Evolutionary conservation across 2,329 filamentous ascomycete genomes (phyloP), one percentile per base, ranked within the genome.

Genomic region (Pseudogymnoascus sp.): DNA sequence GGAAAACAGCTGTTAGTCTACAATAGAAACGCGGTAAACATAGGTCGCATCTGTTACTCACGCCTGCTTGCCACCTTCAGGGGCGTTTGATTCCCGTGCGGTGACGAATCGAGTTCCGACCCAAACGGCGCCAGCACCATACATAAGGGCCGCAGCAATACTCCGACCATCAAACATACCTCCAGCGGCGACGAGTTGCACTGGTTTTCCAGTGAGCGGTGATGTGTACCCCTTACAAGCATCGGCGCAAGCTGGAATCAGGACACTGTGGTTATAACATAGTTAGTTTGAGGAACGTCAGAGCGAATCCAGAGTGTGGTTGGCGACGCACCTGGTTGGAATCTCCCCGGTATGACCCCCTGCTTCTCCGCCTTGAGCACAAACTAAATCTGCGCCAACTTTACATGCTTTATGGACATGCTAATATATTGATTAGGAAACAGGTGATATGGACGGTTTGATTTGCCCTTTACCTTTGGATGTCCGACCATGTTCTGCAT

Each of bases 31-130:
- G 11, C 21, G 21, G 6, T 28, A 2, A n/a, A n/a, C n/a, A 51
- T 51, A 28, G 11, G 21, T n/a, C 2, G 45, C 5, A n/a, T 25
- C 13, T 51, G 21, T 25, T 51, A 51, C 45, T 51, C 13, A 95
- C 67, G 93, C 92, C 75, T 99, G 93, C 81, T 98, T 95, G 83
- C 98, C 95, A 57, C 90, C 85, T 77, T 92, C 88, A 71, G 95
- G 91, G 8, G 95, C 95, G 73, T 95, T 93, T 64, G 95, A 95
- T 82, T 99, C 95, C 70, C 97, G 90, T 64, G 87, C 88, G 66
- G 99, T 85, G 70, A 99, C 89, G 81, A 99, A 99, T 69, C 95
- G 87, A 39, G 95, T 99, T 74, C 95, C 95, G 70, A 99, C 89
- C 95, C 95, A 99, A 71, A 98, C 95, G 72, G 87, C 95, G 66